Evolutionary conservation across 768 basidiomycete genomes (phyloP).

Genomic region (Xerocomellus intermedius): DNA sequence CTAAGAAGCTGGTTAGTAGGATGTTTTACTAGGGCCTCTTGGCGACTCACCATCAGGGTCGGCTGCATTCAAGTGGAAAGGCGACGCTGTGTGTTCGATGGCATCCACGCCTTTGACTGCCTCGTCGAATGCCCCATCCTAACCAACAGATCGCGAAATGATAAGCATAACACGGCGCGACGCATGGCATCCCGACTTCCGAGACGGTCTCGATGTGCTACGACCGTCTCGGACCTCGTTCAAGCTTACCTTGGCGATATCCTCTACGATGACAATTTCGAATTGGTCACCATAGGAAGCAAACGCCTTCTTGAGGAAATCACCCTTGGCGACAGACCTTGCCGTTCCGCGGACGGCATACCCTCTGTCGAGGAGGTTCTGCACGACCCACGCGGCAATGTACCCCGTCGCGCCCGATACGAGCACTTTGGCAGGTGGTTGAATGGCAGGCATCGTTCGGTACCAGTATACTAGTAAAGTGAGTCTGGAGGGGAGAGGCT

Average conservation of each 20-base stretch:
- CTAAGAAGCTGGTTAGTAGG: slow-evolving; percentile 29
- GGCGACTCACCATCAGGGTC: slow-evolving; percentile 38
- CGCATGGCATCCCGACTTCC: background rate
- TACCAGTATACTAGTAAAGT: background rate
- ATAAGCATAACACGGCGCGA: background rate
- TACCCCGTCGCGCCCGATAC: slow-evolving; percentile 31
- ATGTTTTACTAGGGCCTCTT: too few relatives aligned
- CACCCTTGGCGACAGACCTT: slow-evolving; percentile 58
- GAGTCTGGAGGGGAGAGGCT: background rate
- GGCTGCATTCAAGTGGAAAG: slow-evolving; percentile 47
- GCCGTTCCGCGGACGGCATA: slow-evolving; percentile 67
- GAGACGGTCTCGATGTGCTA: background rate
- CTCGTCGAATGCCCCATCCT: slow-evolving; percentile 75
- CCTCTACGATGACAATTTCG: slow-evolving; percentile 64
- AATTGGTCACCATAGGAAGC: slow-evolving; percentile 54
- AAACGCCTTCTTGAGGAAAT: slow-evolving; percentile 55
- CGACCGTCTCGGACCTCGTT: background rate
- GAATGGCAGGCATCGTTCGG: slow-evolving; percentile 24
- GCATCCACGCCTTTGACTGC: slow-evolving; percentile 75
- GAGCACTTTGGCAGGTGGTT: slow-evolving; percentile 29
- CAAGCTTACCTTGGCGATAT: slow-evolving; percentile 52
- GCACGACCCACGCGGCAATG: slow-evolving; percentile 47
- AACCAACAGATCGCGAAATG: background rate
- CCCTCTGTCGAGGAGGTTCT: slow-evolving; percentile 55
- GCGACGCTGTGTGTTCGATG: slow-evolving; percentile 68